phyloP scores from a whole-genome alignment of 2,329 filamentous ascomycete genomes.

The Scedosporium boydii region DNA sequence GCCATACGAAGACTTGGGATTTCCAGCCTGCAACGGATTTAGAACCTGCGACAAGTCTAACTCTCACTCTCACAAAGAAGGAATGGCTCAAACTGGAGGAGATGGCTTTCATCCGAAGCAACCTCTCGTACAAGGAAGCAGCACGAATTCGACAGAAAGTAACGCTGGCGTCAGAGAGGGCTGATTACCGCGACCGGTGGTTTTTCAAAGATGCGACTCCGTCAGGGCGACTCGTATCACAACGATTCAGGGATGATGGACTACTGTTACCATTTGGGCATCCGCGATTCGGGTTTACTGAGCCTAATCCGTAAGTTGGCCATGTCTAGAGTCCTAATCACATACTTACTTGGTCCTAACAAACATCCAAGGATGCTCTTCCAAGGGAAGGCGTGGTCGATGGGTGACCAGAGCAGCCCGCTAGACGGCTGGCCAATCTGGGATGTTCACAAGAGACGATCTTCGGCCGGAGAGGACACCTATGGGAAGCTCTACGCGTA shows the following conservation, averaged over 20 bases:
- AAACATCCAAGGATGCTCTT: neutral
- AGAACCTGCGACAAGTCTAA: neutral
- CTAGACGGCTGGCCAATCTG: neutral
- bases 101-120: neutral
- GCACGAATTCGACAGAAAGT: neutral
- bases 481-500: neutral
- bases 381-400: neutral
- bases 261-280: neutral
- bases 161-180: neutral
- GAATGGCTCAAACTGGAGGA: neutral
- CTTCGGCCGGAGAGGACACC: neutral
- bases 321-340: too few species aligned
- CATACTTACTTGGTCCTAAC: too few species aligned
- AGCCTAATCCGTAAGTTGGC: neutral
- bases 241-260: neutral
- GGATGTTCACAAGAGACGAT: neutral
- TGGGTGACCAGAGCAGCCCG: neutral
- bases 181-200: neutral
- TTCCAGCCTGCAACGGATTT: too few species aligned
- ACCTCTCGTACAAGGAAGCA: neutral
- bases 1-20: neutral
- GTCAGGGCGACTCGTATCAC: neutral
- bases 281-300: neutral
- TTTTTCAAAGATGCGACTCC: neutral
- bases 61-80: neutral